Evolutionary conservation across 768 basidiomycete species (phyloP).

Genomic region (Leccinum olivaceopallidum): DNA sequence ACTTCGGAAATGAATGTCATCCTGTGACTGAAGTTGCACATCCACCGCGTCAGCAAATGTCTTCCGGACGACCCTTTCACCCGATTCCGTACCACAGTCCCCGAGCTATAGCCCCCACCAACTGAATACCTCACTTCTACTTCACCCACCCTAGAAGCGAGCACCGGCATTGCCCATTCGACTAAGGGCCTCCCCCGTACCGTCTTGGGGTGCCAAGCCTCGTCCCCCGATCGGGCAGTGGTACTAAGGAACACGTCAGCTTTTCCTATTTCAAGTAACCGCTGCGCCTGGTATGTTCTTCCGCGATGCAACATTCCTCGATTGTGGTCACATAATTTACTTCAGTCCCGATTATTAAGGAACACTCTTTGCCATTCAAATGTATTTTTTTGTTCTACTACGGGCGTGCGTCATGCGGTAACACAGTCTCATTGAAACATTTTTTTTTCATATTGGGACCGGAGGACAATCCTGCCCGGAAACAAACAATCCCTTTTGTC

Average conservation of each 20-base stretch:
- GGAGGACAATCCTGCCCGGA: constrained; percentile 25
- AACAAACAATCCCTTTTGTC: constrained; percentile 25
- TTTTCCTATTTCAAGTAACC: constrained; percentile 20
- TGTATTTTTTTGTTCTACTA: constrained; percentile 26
- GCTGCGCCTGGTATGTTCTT: constrained; percentile 30
- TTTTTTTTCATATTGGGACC: constrained; percentile 31
- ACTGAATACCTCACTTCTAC: constrained; percentile 17
- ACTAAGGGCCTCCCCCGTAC: constrained; percentile 28
- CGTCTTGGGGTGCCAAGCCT: constrained; percentile 24
- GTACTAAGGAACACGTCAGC: constrained; percentile 15
- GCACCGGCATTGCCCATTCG: constrained; percentile 32
- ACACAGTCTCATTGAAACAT: constrained; percentile 26
- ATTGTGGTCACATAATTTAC: constrained; percentile 26
- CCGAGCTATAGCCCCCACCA: constrained; percentile 31
- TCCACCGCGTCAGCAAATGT: constrained; percentile 20
- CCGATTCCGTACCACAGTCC: constrained; percentile 34
- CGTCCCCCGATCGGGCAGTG: constrained; percentile 20
- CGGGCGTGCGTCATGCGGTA: constrained; percentile 24
- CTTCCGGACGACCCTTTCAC: constrained; percentile 30
- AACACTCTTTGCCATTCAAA: constrained; percentile 24
- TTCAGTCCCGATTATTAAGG: constrained; percentile 33
- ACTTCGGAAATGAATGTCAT: constrained; percentile 38
- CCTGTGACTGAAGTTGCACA: constrained; percentile 27
- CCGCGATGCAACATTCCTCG: constrained; percentile 28
- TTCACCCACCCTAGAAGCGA: constrained; percentile 23